Evolutionary conservation across 306 rosid genomes (phyloP).

Genomic region (Fragaria vesca): DNA sequence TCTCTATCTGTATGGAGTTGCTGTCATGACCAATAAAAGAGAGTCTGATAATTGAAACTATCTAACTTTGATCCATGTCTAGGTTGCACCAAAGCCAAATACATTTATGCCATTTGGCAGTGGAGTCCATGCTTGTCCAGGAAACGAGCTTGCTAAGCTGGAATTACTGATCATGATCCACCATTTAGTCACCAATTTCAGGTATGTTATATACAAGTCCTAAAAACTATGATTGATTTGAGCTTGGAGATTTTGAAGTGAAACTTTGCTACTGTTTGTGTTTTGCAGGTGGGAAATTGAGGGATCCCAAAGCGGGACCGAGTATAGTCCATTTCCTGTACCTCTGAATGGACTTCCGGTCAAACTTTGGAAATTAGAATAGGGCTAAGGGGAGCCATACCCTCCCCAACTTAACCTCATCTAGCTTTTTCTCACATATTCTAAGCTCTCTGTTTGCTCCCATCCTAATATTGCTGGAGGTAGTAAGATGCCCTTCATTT

Average conservation of each 20-base stretch:
- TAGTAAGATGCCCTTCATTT: conserved; percentile 16
- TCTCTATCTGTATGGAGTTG: not conserved
- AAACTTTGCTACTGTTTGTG: not conserved
- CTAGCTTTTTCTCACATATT: conserved; percentile 3
- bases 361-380: conserved; percentile 47
- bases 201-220: conserved; percentile 36
- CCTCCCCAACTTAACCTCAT: conserved; percentile 19
- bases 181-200: conserved; percentile 79
- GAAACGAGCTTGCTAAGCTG: conserved; percentile 93
- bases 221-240: not conserved
- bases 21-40: not conserved
- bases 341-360: conserved; percentile 78
- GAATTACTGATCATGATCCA: conserved; percentile 80
- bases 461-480: conserved; percentile 18
- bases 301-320: conserved; percentile 64
- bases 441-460: conserved; percentile 23
- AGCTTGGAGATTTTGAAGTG: not conserved
- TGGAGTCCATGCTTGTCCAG: conserved; percentile 94
- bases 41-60: not conserved
- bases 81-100: conserved; percentile 87
- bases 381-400: conserved; percentile 8
- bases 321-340: conserved; percentile 83
- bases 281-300: conserved; percentile 72
- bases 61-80: not conserved
- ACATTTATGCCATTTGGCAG: conserved; percentile 93